These are phyloP conservation scores for Erythrobasidium hasegawianum DNA, from an alignment of 1,284 basidiomycete genomes.

Conservation along the genomic window DNA sequence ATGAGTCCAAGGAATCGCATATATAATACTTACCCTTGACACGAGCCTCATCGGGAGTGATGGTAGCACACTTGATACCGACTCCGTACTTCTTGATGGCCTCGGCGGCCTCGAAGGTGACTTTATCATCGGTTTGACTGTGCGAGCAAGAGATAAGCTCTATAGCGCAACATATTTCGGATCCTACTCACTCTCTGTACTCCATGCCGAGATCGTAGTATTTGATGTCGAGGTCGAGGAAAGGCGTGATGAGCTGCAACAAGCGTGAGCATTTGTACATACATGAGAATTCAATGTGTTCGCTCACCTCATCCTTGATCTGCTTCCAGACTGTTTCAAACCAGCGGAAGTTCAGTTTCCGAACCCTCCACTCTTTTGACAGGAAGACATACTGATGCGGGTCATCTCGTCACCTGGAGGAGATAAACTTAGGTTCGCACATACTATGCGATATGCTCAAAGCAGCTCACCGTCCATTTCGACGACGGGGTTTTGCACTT, in stretches of 20 bases:
- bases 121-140: constrained; percentile 82
- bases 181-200: constrained; percentile 73
- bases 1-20: constrained; percentile 42
- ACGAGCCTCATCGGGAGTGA: constrained; percentile 94
- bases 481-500: constrained; percentile 80
- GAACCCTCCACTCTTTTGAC: too few species aligned
- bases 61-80: constrained; percentile 95
- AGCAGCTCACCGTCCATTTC: constrained; percentile 59
- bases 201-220: constrained; percentile 96
- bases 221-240: constrained; percentile 92
- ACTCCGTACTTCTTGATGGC: constrained; percentile 65
- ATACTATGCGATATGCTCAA: not conserved
- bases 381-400: constrained; percentile 19
- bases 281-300: not conserved
- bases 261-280: not conserved
- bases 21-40: constrained; percentile 55
- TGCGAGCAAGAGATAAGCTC: too few species aligned
- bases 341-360: not conserved
- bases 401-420: constrained; percentile 34
- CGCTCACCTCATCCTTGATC: constrained; percentile 82
- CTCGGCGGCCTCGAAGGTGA: constrained; percentile 89
- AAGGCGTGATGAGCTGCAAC: constrained; percentile 82
- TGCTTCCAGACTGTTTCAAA: constrained; percentile 76
- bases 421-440: not conserved
- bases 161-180: too few species aligned